phyloP scores from a whole-genome alignment of 2,329 filamentous ascomycete genomes.

The Pseudocercospora ulei region DNA sequence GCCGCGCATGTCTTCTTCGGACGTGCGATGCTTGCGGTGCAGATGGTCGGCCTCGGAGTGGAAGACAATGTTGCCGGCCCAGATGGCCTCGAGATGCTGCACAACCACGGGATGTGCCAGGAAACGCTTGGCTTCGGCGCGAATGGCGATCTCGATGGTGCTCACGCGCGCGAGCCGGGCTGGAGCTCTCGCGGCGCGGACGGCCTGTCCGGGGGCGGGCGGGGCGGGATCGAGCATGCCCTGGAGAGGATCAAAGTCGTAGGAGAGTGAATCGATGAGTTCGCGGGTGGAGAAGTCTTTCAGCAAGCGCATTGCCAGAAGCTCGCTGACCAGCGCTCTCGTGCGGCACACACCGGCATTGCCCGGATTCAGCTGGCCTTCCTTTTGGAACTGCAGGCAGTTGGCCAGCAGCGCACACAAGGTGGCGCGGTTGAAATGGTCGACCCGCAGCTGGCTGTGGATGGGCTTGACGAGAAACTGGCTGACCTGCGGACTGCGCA shows the following conservation, averaged over 20 bases:
- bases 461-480: conserved; percentile 94
- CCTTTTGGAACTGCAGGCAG: conserved; percentile 84
- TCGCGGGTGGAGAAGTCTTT: conserved; percentile 84
- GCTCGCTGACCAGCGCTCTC: conserved; percentile 77
- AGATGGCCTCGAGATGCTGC: conserved; percentile 91
- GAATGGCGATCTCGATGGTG: conserved; percentile 84
- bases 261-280: conserved; percentile 85
- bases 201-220: conserved; percentile 23
- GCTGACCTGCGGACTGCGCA: conserved; percentile 89
- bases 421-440: conserved; percentile 77
- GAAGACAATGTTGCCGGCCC: conserved; percentile 91
- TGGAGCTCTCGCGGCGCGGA: conserved; percentile 36
- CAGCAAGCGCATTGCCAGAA: conserved; percentile 78
- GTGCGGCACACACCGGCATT: conserved; percentile 77
- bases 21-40: conserved; percentile 51
- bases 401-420: conserved; percentile 88
- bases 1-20: conserved; percentile 23
- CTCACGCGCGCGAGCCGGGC: conserved; percentile 66
- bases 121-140: conserved; percentile 85
- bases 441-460: conserved; percentile 72
- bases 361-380: conserved; percentile 68
- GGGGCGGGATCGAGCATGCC: conserved; percentile 52
- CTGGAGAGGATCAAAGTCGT: conserved; percentile 88
- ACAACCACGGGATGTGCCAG: conserved; percentile 84
- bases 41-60: conserved; percentile 78